Base-by-base conservation (phyloP, 1,284 basidiomycete species). In the Malassezia yamatoensis region DNA sequence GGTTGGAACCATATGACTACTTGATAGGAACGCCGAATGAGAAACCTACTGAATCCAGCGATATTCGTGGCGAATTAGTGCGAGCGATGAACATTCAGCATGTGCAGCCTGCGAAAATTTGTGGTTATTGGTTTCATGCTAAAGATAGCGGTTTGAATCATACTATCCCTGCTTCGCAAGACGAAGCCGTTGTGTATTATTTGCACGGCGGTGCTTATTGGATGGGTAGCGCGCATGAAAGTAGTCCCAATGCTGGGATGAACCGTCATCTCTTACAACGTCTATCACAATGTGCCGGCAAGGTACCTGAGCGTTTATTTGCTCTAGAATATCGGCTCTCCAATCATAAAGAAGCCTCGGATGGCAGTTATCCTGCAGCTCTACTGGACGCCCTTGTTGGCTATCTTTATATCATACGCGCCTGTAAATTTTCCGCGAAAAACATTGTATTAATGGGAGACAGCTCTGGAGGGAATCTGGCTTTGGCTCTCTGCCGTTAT, bases 401-500 rank as follows among this genome's bases (percentile, higher is more conserved):
- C 21, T 74, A 70, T 47, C 53, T 65, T 10, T 73, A 74, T 51
- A 57, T 74, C 9, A 59, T 67, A 12, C 55, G 61, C 8, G 45
- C 54, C 8, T 61, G 66, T 9, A 61, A 62, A 12, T 73, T 72
- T 40, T 33, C 53, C 11, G 63, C 67, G 8, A 77, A 77, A 57
- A 82, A 83, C 64, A 80, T 86, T 49, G 69, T 84, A 33, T 65
- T 87, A 24, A 79, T 80, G 7, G 85, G 85, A 16, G 85, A 86
- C 67, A 83, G 81, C 40, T 84, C 85, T 0, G 85, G 85, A 2
- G 85, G 83, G 0, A 85, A 86, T 66, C 77, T 86, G 2, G 82
- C 81, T 0, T 77, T 85, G 2, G 81, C 82, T 0, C 61, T 76
- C 37, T 72, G 70, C 40, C 63, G 75, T 0, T 76, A 75, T 51